phyloP scores from a whole-genome alignment of 768 basidiomycete genomes.

The Trametes punicea region DNA sequence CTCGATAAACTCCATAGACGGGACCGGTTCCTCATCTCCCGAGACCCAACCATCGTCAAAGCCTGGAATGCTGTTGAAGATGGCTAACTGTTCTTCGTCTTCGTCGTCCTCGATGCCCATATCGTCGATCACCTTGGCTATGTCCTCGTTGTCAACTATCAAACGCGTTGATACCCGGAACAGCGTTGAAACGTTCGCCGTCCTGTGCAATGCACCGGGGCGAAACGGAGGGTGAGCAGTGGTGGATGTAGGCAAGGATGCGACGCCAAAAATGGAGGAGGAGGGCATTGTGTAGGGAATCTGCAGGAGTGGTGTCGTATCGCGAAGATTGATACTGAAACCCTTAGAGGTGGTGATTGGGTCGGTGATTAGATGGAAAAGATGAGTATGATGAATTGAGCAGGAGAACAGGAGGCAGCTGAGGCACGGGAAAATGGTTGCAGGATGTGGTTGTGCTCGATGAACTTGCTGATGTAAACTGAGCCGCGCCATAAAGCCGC shows the following conservation, averaged over 20 bases:
- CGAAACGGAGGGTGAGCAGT: neutral
- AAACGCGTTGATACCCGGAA: neutral
- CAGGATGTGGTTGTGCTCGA: neutral
- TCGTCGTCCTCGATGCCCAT: neutral
- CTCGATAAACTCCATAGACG: too few species aligned
- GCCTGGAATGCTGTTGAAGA: neutral
- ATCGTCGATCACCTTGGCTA: neutral
- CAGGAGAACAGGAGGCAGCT: too few species aligned
- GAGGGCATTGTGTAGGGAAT: neutral
- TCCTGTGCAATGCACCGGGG: neutral
- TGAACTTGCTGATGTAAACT: too few species aligned
- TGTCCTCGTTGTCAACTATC: neutral
- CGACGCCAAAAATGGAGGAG: neutral
- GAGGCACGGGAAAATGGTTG: neutral
- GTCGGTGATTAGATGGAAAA: too few species aligned
- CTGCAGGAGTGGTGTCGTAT: neutral
- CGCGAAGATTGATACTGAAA: too few species aligned
- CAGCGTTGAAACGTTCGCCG: neutral
- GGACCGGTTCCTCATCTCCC: neutral
- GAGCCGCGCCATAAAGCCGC: neutral
- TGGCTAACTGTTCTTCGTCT: neutral
- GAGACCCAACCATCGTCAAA: neutral
- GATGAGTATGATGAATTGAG: too few species aligned
- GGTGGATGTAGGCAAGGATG: neutral
- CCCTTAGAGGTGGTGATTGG: too few species aligned